phyloP scores from a whole-genome alignment of 1,284 basidiomycete species.

The Sphaerobolus stellatus region DNA sequence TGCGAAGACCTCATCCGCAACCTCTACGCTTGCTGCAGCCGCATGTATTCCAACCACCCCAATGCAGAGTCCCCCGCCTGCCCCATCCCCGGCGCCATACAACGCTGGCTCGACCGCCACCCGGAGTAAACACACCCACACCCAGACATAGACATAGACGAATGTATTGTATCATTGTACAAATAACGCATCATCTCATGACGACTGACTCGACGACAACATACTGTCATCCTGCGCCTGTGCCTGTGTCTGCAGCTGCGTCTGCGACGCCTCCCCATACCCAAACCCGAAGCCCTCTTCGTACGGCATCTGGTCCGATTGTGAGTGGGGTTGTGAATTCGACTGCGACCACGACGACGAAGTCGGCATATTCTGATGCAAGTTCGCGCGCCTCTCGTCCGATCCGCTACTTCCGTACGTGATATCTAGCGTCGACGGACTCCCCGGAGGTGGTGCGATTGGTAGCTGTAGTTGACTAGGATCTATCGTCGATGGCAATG shows the following conservation, averaged over 20 bases:
- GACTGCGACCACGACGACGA: background rate
- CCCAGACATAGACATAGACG: too few species aligned
- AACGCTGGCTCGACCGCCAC: conserved; percentile 61
- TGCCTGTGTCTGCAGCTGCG: background rate
- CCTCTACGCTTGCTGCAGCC: conserved; percentile 59
- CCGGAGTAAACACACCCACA: too few species aligned
- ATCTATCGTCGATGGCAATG: background rate
- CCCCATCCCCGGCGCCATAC: conserved; percentile 52
- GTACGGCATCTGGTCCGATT: background rate
- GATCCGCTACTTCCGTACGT: background rate
- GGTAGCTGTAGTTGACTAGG: background rate
- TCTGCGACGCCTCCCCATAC: background rate
- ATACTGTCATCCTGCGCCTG: conserved; percentile 23
- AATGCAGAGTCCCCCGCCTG: conserved; percentile 59
- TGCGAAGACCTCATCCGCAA: conserved; percentile 52
- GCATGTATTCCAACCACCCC: conserved; percentile 49
- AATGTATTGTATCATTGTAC: too few species aligned
- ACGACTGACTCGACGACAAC: too few species aligned
- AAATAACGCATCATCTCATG: too few species aligned
- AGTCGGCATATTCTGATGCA: too few species aligned
- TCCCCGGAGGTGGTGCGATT: background rate
- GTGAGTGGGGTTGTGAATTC: too few species aligned
- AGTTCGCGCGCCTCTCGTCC: too few species aligned
- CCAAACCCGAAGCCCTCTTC: background rate
- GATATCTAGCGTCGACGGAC: background rate